Evolutionary conservation across 2,329 filamentous ascomycete species (phyloP).

Genomic region (Epichloe sp.): DNA sequence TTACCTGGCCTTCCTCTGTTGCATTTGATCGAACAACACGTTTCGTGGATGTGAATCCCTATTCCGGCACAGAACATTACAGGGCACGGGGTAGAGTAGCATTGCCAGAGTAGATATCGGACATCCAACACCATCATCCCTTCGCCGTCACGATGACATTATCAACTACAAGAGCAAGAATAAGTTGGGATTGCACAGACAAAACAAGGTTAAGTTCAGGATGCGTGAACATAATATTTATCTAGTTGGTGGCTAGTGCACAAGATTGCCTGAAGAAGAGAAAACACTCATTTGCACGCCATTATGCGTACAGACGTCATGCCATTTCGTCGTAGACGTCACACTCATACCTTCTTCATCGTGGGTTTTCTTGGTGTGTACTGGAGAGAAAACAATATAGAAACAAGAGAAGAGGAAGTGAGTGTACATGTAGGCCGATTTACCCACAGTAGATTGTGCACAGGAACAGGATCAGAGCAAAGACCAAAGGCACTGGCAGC

Average conservation of each 20-base stretch:
- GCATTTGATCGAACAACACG: too few species aligned
- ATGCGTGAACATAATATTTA: background rate
- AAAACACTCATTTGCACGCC: background rate
- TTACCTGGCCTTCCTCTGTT: too few species aligned
- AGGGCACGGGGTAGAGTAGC: too few species aligned
- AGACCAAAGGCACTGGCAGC: background rate
- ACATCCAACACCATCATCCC: too few species aligned
- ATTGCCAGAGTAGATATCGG: too few species aligned
- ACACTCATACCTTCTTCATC: slow-evolving; percentile 1
- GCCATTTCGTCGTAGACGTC: slow-evolving; percentile 1
- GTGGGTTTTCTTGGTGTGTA: background rate
- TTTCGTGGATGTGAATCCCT: too few species aligned
- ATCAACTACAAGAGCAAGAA: too few species aligned
- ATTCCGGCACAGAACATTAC: too few species aligned
- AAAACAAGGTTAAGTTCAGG: too few species aligned
- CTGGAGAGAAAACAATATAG: background rate
- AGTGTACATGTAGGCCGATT: background rate
- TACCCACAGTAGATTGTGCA: background rate
- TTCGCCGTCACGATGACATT: too few species aligned
- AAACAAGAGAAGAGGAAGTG: background rate
- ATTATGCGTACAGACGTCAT: slow-evolving; percentile 2
- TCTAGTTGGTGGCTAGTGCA: background rate
- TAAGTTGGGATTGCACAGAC: too few species aligned
- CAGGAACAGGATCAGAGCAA: background rate
- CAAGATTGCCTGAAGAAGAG: background rate